phyloP scores from a whole-genome alignment of 805 yeast species.

The Yarrowia deformans region DNA sequence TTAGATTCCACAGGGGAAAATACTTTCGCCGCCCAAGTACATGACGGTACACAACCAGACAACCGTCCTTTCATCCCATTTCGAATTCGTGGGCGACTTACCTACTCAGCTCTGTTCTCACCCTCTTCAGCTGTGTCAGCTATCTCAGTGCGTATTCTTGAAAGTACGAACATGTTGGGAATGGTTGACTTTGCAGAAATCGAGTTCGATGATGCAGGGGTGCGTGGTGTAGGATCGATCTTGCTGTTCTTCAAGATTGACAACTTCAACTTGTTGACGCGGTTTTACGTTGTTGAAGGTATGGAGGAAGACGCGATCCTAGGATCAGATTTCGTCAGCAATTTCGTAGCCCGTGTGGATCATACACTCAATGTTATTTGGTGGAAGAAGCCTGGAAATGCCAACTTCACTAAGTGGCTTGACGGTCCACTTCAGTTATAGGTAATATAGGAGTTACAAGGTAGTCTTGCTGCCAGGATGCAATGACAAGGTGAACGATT shows the following conservation, averaged over 20 bases:
- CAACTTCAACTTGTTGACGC: conserved; percentile 19
- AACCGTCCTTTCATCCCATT: conserved; percentile 21
- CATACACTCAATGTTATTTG: conserved; percentile 21
- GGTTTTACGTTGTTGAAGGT: conserved; percentile 30
- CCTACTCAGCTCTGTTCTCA: conserved; percentile 23
- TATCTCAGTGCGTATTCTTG: conserved; percentile 20
- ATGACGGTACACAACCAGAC: not conserved
- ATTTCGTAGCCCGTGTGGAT: conserved; percentile 27
- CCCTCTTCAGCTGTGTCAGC: conserved; percentile 15
- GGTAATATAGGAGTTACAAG: not conserved
- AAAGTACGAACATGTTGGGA: conserved; percentile 28
- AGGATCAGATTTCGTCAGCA: conserved; percentile 28
- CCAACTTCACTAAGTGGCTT: conserved; percentile 31
- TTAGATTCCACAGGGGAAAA: not conserved
- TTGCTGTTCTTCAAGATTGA: conserved; percentile 29
- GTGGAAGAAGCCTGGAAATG: conserved; percentile 26
- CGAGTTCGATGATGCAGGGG: conserved; percentile 19
- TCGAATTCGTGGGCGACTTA: conserved; percentile 17
- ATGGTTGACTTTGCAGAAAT: conserved; percentile 30
- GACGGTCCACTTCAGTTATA: conserved; percentile 26
- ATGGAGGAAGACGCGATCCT: conserved; percentile 29
- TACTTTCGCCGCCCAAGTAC: not conserved
- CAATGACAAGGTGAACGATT: no score
- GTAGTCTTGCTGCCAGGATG: no score
- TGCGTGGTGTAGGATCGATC: conserved; percentile 30